Evolutionary conservation across 257 asterid species (phyloP).

Genomic region (Solanum verrucosum): DNA sequence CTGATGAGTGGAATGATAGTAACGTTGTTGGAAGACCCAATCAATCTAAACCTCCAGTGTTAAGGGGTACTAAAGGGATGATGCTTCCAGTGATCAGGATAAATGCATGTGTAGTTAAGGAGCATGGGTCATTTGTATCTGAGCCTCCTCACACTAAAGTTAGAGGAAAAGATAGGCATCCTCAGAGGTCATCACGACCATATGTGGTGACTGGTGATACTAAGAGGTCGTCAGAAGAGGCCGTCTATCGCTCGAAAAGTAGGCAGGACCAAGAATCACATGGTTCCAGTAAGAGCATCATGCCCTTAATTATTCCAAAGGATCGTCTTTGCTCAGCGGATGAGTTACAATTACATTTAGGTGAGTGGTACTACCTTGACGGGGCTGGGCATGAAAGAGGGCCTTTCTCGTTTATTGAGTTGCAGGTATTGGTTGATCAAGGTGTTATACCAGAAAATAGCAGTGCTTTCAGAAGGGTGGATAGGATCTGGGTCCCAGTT

Average conservation of each 20-base stretch:
- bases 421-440: constrained; percentile 74
- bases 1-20: constrained; percentile 73
- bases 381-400: constrained; percentile 98
- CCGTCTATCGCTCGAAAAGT: constrained; percentile 28
- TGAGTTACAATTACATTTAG: constrained; percentile 65
- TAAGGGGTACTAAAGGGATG: constrained; percentile 65
- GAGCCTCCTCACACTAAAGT: constrained; percentile 67
- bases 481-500: constrained; percentile 90
- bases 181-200: constrained; percentile 48
- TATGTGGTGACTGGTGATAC: constrained; percentile 47
- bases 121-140: constrained; percentile 77
- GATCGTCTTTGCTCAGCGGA: constrained; percentile 59
- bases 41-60: constrained; percentile 38
- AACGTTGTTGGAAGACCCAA: constrained; percentile 27
- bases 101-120: constrained; percentile 94
- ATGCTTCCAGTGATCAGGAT: constrained; percentile 92
- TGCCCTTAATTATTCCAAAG: constrained; percentile 38
- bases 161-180: constrained; percentile 58
- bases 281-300: constrained; percentile 38
- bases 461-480: constrained; percentile 76
- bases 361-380: constrained; percentile 95
- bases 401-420: constrained; percentile 71
- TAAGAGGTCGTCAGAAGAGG: constrained; percentile 68
- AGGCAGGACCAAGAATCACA: constrained; percentile 47
- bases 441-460: constrained; percentile 68